Conservation (phyloP, 257 asterid species). For the Vinca minor region DNA sequence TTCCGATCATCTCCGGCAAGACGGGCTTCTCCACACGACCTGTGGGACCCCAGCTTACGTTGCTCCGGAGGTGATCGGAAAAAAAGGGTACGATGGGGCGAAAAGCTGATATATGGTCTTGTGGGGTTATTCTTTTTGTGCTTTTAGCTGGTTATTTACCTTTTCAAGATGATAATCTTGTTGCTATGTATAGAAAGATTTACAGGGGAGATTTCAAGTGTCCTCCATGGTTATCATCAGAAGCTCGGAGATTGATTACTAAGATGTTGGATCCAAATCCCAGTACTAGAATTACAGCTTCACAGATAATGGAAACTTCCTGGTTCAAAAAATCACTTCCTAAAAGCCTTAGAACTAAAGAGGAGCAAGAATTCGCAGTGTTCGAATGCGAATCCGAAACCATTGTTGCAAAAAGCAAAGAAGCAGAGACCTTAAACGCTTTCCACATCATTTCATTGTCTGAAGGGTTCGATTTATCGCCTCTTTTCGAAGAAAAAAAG, state of each 20-base stretch:
- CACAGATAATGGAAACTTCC: slow-evolving; percentile 35
- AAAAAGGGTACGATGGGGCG: slow-evolving; percentile 49
- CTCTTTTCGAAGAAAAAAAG: slow-evolving; percentile 42
- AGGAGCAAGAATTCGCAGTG: slow-evolving; percentile 27
- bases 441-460: slow-evolving; percentile 52
- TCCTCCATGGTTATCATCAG: slow-evolving; percentile 52
- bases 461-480: slow-evolving; percentile 44
- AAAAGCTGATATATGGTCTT: slow-evolving; percentile 56
- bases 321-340: slow-evolving; percentile 47
- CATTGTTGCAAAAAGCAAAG: slow-evolving; percentile 11
- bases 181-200: slow-evolving; percentile 40
- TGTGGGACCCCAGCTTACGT: slow-evolving; percentile 55
- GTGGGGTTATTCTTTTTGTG: slow-evolving; percentile 43
- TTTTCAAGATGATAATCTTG: slow-evolving; percentile 39
- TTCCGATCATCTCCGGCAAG: slow-evolving; percentile 33
- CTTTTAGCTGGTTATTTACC: slow-evolving; percentile 47
- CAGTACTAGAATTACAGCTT: slow-evolving; percentile 26
- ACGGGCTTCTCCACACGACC: slow-evolving; percentile 42
- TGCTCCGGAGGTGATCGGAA: slow-evolving; percentile 49
- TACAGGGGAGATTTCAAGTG: slow-evolving; percentile 50
- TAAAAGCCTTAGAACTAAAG: slow-evolving; percentile 12
- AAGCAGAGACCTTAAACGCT: slow-evolving; percentile 36
- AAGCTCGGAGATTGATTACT: slow-evolving; percentile 34
- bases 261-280: slow-evolving; percentile 54
- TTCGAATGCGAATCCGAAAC: no score